Evolutionary conservation across 2,329 filamentous ascomycete species (phyloP).

Genomic region (Aspergillus sp.): DNA sequence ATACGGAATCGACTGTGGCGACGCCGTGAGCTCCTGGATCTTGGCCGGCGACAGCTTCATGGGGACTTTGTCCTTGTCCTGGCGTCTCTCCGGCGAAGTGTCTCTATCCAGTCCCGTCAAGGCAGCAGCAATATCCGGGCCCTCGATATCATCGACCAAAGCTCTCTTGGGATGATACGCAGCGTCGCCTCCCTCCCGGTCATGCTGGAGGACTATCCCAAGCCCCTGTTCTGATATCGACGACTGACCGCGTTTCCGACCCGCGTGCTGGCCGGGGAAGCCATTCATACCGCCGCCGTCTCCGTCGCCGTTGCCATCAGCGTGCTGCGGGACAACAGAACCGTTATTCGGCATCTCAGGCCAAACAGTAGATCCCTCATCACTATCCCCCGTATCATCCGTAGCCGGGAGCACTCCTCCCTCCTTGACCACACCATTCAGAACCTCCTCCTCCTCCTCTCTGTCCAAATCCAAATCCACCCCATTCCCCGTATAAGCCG

Average conservation of each 20-base stretch:
- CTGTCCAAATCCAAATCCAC: too few species aligned
- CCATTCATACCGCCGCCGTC: too few species aligned
- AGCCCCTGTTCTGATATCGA: conserved; percentile 10
- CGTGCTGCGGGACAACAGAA: too few species aligned
- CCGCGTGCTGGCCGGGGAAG: conserved; percentile 4
- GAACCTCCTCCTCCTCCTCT: conserved; percentile 1
- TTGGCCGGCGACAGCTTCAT: conserved; percentile 47
- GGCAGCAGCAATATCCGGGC: conserved; percentile 14
- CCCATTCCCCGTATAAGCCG: neutral
- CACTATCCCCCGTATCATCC: too few species aligned
- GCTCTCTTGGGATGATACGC: conserved; percentile 12
- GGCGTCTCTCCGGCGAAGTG: conserved; percentile 11
- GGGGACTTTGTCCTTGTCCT: conserved; percentile 28
- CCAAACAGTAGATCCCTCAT: too few species aligned
- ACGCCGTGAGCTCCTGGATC: conserved; percentile 46
- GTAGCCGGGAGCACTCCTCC: too few species aligned
- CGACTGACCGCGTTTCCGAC: conserved; percentile 9
- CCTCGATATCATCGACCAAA: conserved; percentile 21
- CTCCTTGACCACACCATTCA: too few species aligned
- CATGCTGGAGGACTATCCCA: conserved; percentile 13
- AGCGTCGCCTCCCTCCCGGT: conserved; percentile 4
- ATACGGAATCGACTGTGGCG: conserved; percentile 46
- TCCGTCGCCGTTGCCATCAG: too few species aligned
- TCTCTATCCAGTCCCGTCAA: conserved; percentile 17
- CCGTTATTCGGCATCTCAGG: too few species aligned